These are phyloP conservation scores for Xylaria arbuscula DNA, from an alignment of 2,329 filamentous ascomycete genomes.

Conservation along the genomic window DNA sequence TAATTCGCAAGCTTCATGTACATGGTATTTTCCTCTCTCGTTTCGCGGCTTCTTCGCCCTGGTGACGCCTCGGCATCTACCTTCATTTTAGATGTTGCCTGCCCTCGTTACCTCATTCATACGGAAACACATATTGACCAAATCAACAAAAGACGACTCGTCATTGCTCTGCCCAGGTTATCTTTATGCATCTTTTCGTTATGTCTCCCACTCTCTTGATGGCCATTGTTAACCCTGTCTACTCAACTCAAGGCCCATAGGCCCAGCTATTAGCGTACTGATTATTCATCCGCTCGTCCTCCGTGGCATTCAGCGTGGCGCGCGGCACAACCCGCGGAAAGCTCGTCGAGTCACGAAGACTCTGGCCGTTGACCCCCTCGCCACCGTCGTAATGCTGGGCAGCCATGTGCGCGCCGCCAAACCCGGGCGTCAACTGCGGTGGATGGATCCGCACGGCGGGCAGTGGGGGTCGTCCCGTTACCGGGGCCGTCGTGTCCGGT, in stretches of 20 bases:
- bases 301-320: slow-evolving; percentile 44
- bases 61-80: background rate
- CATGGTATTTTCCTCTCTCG: slow-evolving; percentile 8
- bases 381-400: slow-evolving; percentile 9
- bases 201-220: background rate
- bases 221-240: background rate
- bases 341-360: slow-evolving; percentile 7
- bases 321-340: slow-evolving; percentile 24
- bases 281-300: slow-evolving; percentile 40
- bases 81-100: slow-evolving; percentile 1
- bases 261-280: slow-evolving; percentile 48
- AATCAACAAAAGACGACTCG: slow-evolving; percentile 4
- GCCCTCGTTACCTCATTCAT: background rate
- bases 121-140: background rate
- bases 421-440: slow-evolving; percentile 38
- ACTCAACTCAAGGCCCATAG: slow-evolving; percentile 15
- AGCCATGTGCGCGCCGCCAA: slow-evolving; percentile 34
- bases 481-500: background rate
- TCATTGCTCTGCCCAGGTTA: background rate
- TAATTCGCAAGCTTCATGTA: slow-evolving; percentile 14
- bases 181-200: background rate
- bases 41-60: background rate
- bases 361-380: background rate
- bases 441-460: slow-evolving; percentile 31
- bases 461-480: slow-evolving; percentile 5